Evolutionary conservation across 257 asterid genomes (phyloP), one percentile per base, ranked within the genome.

Genomic region (Misopates orontium): DNA sequence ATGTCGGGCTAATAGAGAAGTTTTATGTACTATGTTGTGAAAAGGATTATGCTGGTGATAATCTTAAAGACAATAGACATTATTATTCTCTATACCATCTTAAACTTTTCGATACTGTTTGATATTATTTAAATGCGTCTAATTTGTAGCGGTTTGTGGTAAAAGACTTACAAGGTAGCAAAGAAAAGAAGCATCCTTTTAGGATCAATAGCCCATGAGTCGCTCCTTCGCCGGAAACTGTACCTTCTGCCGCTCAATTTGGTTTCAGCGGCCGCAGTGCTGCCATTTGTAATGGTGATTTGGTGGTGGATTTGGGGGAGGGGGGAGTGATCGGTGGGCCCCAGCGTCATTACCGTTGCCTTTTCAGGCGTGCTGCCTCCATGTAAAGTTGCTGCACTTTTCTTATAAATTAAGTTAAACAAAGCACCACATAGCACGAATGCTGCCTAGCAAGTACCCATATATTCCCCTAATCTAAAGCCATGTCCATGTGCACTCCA

Each of bases 291-390:
- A 75, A 89, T 84, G 59, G 97, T 84, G 66, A 89, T 89, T 54
- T 91, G 90, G 80, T 91, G 90, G 60, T 85, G 95, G 68, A 59
- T 71, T 60, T 81, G 90, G 19, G 79, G 74, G 19, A 40, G 24
- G 68, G 7, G 17, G 49, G 80, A 17, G 53, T 78, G 85, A 60
- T 89, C 86, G 13, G 73, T 66, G 79, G 91, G 17, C 67, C 86
- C 93, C 76, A 66, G 51, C 14, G 79, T 73, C 75, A 75, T 70
- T 60, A 69, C 67, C 45, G 54, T 56, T n/a, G 78, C 58, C 85
- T 87, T 91, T 80, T 91, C 98, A 45, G 85, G 95, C 86, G 77
- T 75, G 91, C 81, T 59, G 47, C 71, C 74, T 62, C 81, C 94
- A 48, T 70, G 79, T 69, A 78, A 71, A 63, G 84, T 51, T 56